Conservation (phyloP, 2,329 filamentous ascomycete genomes). For the Fusarium pseudocircinatum region DNA sequence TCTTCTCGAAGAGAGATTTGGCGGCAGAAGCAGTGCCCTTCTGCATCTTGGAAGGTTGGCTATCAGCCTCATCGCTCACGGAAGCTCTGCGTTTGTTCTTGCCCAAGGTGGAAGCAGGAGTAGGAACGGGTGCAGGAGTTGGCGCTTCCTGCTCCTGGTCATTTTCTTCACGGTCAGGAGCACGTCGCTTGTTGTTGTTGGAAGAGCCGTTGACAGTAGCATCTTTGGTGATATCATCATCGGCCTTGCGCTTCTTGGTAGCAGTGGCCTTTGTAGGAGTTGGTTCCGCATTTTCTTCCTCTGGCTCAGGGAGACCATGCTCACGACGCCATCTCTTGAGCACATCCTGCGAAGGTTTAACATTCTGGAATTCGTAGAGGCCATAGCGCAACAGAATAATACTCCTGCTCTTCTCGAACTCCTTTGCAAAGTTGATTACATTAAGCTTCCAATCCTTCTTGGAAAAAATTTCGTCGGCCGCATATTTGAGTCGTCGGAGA, state of each 20-base stretch:
- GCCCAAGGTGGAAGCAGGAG: slow-evolving; percentile 45
- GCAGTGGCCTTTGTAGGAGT: slow-evolving; percentile 48
- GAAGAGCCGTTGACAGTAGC: slow-evolving; percentile 48
- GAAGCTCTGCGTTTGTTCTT: slow-evolving; percentile 66
- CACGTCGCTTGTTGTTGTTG: slow-evolving; percentile 59
- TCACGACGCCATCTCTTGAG: slow-evolving; percentile 67
- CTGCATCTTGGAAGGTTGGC: slow-evolving; percentile 61
- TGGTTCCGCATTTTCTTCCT: slow-evolving; percentile 53
- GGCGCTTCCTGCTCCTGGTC: slow-evolving; percentile 52
- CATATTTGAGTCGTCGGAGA: slow-evolving; percentile 68
- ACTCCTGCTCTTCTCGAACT: slow-evolving; percentile 71
- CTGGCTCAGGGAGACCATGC: slow-evolving; percentile 62
- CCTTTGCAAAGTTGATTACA: slow-evolving; percentile 69
- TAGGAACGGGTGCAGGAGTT: slow-evolving; percentile 45
- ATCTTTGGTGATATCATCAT: slow-evolving; percentile 58
- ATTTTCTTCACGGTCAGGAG: slow-evolving; percentile 52
- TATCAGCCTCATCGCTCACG: slow-evolving; percentile 56
- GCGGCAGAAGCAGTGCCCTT: slow-evolving; percentile 64
- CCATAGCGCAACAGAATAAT: slow-evolving; percentile 70
- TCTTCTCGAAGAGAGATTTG: slow-evolving; percentile 66
- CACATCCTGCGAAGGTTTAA: slow-evolving; percentile 66
- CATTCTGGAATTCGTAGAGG: slow-evolving; percentile 70
- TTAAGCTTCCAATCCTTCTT: slow-evolving; percentile 72
- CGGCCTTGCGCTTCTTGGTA: slow-evolving; percentile 66
- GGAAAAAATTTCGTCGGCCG: slow-evolving; percentile 67